Percentiles rank a stretch among this genome's conserved stretches.
Conservation (phyloP, 2,329 filamentous ascomycete genomes). For the Fusarium clavum region DNA sequence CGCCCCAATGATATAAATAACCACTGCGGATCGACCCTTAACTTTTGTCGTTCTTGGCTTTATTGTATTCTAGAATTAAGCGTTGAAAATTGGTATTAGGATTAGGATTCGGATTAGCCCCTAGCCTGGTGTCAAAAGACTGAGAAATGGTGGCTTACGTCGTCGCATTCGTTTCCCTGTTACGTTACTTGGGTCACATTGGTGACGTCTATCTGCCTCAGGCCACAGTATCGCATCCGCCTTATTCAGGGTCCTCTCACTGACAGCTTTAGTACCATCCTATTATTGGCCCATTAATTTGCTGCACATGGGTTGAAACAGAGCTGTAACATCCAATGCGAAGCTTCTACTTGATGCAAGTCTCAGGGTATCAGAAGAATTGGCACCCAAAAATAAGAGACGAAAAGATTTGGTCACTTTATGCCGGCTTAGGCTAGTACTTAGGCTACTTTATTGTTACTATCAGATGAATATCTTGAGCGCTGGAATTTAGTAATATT, state of each 20-base stretch:
- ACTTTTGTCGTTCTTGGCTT: background rate
- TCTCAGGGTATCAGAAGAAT: background rate
- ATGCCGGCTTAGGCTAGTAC: background rate
- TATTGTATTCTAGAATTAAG: background rate
- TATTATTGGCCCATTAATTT: slow-evolving; percentile 1
- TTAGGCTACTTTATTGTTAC: background rate
- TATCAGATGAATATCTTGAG: background rate
- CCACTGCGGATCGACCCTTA: background rate
- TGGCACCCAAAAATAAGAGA: background rate
- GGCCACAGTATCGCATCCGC: slow-evolving; percentile 1
- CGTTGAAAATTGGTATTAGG: slow-evolving; percentile 1
- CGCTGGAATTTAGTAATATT: no score
- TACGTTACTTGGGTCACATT: slow-evolving; percentile 8
- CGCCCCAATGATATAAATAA: background rate
- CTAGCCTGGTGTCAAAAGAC: slow-evolving; percentile 5
- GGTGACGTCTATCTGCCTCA: slow-evolving; percentile 27
- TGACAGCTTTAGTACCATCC: background rate
- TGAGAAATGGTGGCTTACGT: slow-evolving; percentile 37
- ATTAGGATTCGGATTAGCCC: slow-evolving; percentile 4
- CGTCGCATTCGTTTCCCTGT: slow-evolving; percentile 23
- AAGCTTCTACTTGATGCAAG: background rate
- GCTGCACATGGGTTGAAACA: slow-evolving; percentile 3
- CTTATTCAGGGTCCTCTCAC: slow-evolving; percentile 22
- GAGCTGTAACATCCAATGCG: background rate
- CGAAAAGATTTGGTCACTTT: background rate